A percentile compares a stretch with the other conserved stretches of the same genome.
phyloP scores from a whole-genome alignment of 352 stramenopile genomes.

The Aphanomyces euteiches region DNA sequence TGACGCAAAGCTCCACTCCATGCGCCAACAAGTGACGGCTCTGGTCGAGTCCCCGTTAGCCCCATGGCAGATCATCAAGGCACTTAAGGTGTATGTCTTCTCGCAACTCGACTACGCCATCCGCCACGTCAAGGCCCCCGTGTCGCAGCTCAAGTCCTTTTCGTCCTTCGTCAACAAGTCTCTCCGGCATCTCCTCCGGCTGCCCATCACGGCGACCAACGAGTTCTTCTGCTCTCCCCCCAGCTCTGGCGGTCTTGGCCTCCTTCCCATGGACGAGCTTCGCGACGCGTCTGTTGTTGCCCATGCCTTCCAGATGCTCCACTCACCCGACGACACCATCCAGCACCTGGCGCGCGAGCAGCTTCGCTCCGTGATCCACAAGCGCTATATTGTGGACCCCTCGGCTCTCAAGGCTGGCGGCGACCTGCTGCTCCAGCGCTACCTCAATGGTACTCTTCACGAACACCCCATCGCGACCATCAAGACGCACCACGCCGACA shows the following conservation, averaged over 20 bases:
- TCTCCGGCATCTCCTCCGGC: too few species aligned
- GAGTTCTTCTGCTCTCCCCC: slow-evolving; percentile 19
- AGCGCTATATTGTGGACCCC: background rate
- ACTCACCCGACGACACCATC: slow-evolving; percentile 1
- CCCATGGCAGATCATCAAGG: slow-evolving; percentile 28
- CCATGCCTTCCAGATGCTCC: slow-evolving; percentile 18
- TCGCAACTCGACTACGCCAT: slow-evolving; percentile 15
- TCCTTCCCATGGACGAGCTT: slow-evolving; percentile 15
- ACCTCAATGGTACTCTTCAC: background rate
- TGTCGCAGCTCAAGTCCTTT: background rate
- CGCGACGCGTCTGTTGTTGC: background rate
- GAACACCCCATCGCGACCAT: background rate
- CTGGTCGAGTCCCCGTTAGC: slow-evolving; percentile 6
- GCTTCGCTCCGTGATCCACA: background rate
- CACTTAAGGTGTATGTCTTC: slow-evolving; percentile 24
- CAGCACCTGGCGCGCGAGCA: slow-evolving; percentile 3
- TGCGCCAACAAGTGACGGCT: background rate
- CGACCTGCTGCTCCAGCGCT: slow-evolving; percentile 6
- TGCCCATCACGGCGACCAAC: background rate
- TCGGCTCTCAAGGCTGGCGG: background rate
- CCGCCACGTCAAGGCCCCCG: background rate
- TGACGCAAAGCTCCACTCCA: background rate
- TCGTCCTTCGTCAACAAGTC: background rate
- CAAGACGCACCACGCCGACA: background rate
- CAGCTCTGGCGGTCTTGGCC: slow-evolving; percentile 11